phyloP scores from a whole-genome alignment of 768 basidiomycete genomes.

The Polyporus arcularius region DNA sequence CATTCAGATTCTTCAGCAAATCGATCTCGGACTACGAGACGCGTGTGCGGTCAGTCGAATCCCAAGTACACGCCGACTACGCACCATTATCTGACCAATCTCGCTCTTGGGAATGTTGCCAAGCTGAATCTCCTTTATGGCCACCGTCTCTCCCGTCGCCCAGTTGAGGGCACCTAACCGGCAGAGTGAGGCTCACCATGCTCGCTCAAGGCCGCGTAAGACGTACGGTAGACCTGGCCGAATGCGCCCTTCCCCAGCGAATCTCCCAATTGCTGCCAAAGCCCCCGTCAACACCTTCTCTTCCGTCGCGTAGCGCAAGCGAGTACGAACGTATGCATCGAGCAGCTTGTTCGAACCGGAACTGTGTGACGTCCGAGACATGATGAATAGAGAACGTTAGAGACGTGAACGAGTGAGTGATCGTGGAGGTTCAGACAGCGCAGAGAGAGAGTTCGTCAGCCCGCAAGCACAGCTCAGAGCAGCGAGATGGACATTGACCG shows the following conservation, averaged over 20 bases:
- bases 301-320: not conserved
- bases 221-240: constrained; percentile 95
- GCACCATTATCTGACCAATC: constrained; percentile 95
- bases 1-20: constrained; percentile 94
- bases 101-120: constrained; percentile 92
- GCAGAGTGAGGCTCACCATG: not conserved
- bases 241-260: constrained; percentile 96
- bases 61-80: constrained; percentile 17
- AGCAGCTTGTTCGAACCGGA: constrained; percentile 30
- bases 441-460: constrained; percentile 1
- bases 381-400: constrained; percentile 18
- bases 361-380: constrained; percentile 17
- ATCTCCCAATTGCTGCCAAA: constrained; percentile 86
- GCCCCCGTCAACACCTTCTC: not conserved
- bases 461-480: constrained; percentile 16
- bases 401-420: constrained; percentile 13
- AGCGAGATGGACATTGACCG: constrained; percentile 18
- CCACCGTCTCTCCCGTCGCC: constrained; percentile 97
- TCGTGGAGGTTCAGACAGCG: constrained; percentile 2
- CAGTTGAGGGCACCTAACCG: constrained; percentile 81
- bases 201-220: not conserved
- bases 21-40: constrained; percentile 86
- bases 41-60: not conserved
- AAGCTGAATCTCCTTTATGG: constrained; percentile 96
- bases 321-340: constrained; percentile 29